Evolutionary conservation across 1,284 basidiomycete genomes (phyloP).

Genomic region (Hemileia vastatrix): DNA sequence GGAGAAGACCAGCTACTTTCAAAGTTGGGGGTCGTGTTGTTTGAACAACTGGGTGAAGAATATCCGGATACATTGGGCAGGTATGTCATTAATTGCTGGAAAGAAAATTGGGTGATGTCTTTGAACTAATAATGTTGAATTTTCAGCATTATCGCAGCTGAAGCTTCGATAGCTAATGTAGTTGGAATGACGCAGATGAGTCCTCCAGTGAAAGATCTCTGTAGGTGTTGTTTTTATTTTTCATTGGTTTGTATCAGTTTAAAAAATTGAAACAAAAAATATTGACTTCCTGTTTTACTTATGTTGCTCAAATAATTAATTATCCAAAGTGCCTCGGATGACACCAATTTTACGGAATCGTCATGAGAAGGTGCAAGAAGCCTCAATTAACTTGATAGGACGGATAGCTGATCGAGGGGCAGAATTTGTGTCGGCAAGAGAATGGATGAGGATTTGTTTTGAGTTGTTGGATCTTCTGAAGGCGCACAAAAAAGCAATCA

Average conservation of each 20-base stretch:
- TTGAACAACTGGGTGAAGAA: slow-evolving; percentile 98
- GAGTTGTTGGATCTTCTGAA: slow-evolving; percentile 94
- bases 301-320: slow-evolving; percentile 19
- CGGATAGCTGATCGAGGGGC: slow-evolving; percentile 99
- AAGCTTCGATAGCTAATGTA: slow-evolving; percentile 96
- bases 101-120: neutral
- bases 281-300: slow-evolving; percentile 23
- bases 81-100: slow-evolving; percentile 35
- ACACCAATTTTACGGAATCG: slow-evolving; percentile 97
- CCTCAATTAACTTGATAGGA: slow-evolving; percentile 98
- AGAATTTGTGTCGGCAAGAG: slow-evolving; percentile 93
- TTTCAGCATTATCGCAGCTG: slow-evolving; percentile 87
- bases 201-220: slow-evolving; percentile 93
- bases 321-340: slow-evolving; percentile 81
- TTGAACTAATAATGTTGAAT: neutral
- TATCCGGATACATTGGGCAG: slow-evolving; percentile 92
- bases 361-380: slow-evolving; percentile 99
- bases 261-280: slow-evolving; percentile 11
- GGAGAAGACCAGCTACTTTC: slow-evolving; percentile 91
- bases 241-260: neutral
- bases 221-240: slow-evolving; percentile 51
- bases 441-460: slow-evolving; percentile 97
- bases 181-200: slow-evolving; percentile 99
- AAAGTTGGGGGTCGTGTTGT: slow-evolving; percentile 92
- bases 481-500: slow-evolving; percentile 98